These are phyloP conservation scores for Balamuthia mandrillaris DNA, from an alignment of 208 protist genomes.

Conservation along the genomic window DNA sequence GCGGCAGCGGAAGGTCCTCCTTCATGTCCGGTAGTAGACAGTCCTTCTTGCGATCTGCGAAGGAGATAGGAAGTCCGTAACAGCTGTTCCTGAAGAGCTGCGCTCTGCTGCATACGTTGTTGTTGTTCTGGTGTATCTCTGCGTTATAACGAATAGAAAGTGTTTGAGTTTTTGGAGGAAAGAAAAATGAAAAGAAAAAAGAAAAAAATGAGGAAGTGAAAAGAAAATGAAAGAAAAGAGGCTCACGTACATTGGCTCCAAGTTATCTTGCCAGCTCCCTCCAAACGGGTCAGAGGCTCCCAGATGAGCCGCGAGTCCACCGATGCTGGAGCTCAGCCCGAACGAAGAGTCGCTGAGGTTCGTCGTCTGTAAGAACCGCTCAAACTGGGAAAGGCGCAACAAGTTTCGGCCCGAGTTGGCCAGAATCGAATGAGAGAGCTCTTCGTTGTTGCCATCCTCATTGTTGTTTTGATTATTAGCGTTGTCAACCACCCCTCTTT, in stretches of 20 bases:
- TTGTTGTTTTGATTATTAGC: too few species aligned
- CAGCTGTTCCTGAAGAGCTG: conserved; percentile 5
- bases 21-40: not conserved
- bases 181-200: not conserved
- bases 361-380: too few species aligned
- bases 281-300: too few species aligned
- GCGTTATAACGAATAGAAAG: not conserved
- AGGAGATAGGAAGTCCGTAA: conserved; percentile 5
- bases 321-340: too few species aligned
- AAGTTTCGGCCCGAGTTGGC: too few species aligned
- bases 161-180: not conserved
- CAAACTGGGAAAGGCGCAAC: too few species aligned
- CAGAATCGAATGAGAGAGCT: too few species aligned
- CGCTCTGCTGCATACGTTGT: not conserved
- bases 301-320: too few species aligned
- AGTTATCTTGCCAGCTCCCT: too few species aligned
- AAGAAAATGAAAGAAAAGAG: not conserved
- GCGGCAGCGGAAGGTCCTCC: not conserved
- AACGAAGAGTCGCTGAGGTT: too few species aligned
- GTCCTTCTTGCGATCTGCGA: not conserved
- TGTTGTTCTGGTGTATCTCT: not conserved
- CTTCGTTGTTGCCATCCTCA: too few species aligned
- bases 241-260: not conserved
- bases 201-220: not conserved
- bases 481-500: too few species aligned